phyloP scores from a whole-genome alignment of 2,329 filamentous ascomycete species.

The Talaromyces sp. region DNA sequence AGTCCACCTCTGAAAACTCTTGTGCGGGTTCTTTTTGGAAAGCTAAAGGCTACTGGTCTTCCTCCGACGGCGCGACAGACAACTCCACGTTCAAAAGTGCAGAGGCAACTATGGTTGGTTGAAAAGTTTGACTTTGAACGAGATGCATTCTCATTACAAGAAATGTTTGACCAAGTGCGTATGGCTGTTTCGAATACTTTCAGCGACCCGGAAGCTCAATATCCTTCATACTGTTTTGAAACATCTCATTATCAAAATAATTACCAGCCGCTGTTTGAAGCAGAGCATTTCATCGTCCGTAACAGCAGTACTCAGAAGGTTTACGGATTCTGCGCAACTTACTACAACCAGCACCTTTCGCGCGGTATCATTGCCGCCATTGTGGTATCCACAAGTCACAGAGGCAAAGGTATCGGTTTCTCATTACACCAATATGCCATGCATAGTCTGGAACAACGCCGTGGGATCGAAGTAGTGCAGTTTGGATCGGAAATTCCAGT shows the following conservation, averaged over 20 bases:
- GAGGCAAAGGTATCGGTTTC: conserved; percentile 14
- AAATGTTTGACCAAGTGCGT: conserved; percentile 16
- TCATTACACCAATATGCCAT: conserved; percentile 17
- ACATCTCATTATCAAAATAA: conserved; percentile 6
- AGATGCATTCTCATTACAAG: conserved; percentile 9
- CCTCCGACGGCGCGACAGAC: conserved; percentile 13
- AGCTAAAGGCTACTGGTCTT: conserved; percentile 9
- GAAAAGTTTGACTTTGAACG: conserved; percentile 14
- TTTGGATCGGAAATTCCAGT: conserved; percentile 15
- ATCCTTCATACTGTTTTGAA: conserved; percentile 18
- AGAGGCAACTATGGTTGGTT: conserved; percentile 16
- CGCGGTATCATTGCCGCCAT: conserved; percentile 14
- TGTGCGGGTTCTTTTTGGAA: conserved; percentile 15
- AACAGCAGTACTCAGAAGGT: conserved; percentile 17
- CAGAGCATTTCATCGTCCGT: conserved; percentile 13
- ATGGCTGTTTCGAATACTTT: conserved; percentile 17
- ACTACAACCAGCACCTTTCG: conserved; percentile 11
- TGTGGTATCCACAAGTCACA: conserved; percentile 15
- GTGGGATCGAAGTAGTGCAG: conserved; percentile 11
- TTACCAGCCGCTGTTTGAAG: conserved; percentile 13
- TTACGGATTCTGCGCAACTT: conserved; percentile 17
- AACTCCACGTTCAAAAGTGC: neutral
- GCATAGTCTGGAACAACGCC: conserved; percentile 4
- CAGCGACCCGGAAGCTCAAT: conserved; percentile 17
- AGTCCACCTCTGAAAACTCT: conserved; percentile 10